Conservation (phyloP, 306 rosid species). For the Corylus americana region DNA sequence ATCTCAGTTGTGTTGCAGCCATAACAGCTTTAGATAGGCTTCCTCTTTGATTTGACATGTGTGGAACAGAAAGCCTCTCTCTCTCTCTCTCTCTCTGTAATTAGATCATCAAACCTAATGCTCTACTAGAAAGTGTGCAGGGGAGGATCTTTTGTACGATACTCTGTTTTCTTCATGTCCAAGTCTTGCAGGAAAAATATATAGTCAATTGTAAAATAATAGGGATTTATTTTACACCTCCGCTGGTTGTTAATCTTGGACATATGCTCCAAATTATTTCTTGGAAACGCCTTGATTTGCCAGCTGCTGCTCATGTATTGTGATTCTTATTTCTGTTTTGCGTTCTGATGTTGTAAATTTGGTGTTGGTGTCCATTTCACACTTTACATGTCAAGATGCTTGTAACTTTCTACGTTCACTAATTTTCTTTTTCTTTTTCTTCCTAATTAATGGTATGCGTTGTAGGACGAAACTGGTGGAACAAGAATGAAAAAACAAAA, state of each 20-base stretch:
- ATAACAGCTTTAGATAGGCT: constrained; percentile 63
- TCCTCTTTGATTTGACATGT: constrained; percentile 46
- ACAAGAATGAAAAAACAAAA: too few species aligned
- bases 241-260: background rate
- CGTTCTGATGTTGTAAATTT: background rate
- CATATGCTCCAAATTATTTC: constrained; percentile 6
- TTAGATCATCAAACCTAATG: background rate
- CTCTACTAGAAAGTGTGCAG: background rate
- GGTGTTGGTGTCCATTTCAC: background rate
- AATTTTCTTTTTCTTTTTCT: background rate
- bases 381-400: background rate
- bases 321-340: background rate
- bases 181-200: background rate
- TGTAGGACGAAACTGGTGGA: too few species aligned
- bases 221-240: background rate
- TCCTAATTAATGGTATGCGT: too few species aligned
- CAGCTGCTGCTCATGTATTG: constrained; percentile 2
- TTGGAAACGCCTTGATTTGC: constrained; percentile 14
- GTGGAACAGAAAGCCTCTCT: background rate
- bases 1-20: constrained; percentile 54
- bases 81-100: background rate
- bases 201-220: background rate
- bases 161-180: too few species aligned
- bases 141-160: background rate
- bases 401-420: background rate